Evolutionary conservation across 2,329 filamentous ascomycete genomes (phyloP), one percentile per base, ranked within the genome.

Genomic region (Colletotrichum simmondsii): DNA sequence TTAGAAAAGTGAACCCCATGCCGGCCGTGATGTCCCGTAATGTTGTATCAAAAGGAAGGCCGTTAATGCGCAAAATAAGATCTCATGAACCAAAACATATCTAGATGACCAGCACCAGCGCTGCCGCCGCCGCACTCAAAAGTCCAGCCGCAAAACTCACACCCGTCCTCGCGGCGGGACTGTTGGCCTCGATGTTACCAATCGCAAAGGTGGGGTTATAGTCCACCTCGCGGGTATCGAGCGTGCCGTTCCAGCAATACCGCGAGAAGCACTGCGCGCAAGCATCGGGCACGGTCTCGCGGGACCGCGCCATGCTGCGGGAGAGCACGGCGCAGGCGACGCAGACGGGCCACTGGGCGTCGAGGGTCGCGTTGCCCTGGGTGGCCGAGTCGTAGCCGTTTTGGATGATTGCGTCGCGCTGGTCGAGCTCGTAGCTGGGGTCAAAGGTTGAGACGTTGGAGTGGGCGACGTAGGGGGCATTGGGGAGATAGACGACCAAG

Each of bases 221-320:
- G 8, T 58, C 46, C 4, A 72, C 69, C 37, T 75, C 73, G 8
- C 52, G 61, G 1, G 71, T 72, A 64, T 80, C 79, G 22, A 79
- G 76, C 0, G 90, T 94, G n/a, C 97, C 97, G 80, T 98, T 90
- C 97, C 97, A 99, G 88, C 97, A 99, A 85, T 98, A 98, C 24
- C 86, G 83, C 14, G 86, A 76, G 82, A 98, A 98, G 85, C 97
- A 99, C 62, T 87, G 78, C 56, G 84, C 86, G 85, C 97, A 99
- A 11, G 90, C 90, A 0, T 88, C 86, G 0, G 96, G 96, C 1
- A 95, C 87, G 0, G 84, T 75, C 0, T 92, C 93, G 22, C 87
- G 86, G 0, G 94, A 96, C 62, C 94, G 89, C 73, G 91, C 87
- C 75, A 97, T 89, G 76, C 92, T 95, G 74, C 96, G 90, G 65